Evolutionary conservation across 2,329 filamentous ascomycete species (phyloP).

Genomic region (Cladosporium sp.): DNA sequence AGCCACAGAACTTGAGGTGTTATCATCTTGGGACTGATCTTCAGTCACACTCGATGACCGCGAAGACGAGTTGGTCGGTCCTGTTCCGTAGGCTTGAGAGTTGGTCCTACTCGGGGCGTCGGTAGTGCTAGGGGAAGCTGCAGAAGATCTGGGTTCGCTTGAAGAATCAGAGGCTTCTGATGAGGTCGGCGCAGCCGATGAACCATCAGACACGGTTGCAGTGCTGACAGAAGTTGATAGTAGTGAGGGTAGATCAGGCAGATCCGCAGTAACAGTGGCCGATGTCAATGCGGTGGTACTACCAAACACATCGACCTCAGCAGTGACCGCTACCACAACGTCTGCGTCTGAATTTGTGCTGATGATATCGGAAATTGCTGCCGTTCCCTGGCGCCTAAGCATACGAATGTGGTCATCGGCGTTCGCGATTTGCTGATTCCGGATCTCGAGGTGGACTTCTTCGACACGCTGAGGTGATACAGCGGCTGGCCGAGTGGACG

Average conservation of each 20-base stretch:
- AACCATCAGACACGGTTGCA: neutral
- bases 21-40: neutral
- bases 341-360: slow-evolving; percentile 11
- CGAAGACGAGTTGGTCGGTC: neutral
- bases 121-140: neutral
- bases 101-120: neutral
- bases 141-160: neutral
- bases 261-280: slow-evolving; percentile 10
- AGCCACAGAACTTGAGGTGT: neutral
- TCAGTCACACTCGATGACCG: neutral
- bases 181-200: too few relatives aligned
- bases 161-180: neutral
- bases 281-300: slow-evolving; percentile 14
- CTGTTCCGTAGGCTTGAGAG: neutral
- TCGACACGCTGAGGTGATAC: slow-evolving; percentile 19
- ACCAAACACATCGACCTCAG: slow-evolving; percentile 12
- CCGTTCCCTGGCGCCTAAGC: slow-evolving; percentile 22
- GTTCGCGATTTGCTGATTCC: slow-evolving; percentile 9
- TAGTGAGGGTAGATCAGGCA: neutral
- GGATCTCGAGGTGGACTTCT: slow-evolving; percentile 20
- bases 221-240: slow-evolving; percentile 11
- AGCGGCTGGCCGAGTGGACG: slow-evolving; percentile 1
- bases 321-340: slow-evolving; percentile 12
- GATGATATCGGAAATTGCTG: slow-evolving; percentile 8
- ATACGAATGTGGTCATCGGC: slow-evolving; percentile 17